phyloP scores from a whole-genome alignment of 1,284 basidiomycete species.

The Phlebopus sp. region DNA sequence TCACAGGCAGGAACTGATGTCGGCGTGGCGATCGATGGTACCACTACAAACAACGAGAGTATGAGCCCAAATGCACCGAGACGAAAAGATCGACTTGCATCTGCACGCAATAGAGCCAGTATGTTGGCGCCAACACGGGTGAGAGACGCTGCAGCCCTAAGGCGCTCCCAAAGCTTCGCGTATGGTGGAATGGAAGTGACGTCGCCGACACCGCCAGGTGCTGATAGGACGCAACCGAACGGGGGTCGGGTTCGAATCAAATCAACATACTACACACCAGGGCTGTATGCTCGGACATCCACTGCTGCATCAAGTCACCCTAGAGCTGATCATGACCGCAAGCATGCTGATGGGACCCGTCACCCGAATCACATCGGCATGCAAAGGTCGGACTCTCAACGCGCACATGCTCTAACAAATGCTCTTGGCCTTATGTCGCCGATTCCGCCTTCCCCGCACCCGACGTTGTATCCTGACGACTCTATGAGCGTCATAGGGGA shows the following conservation, averaged over 20 bases:
- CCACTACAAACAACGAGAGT: conserved; percentile 41
- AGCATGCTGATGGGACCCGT: conserved; percentile 28
- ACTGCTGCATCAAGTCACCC: conserved; percentile 35
- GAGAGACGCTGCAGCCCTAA: conserved; percentile 24
- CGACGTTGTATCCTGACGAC: conserved; percentile 68
- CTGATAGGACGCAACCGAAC: conserved; percentile 24
- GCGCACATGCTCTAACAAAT: conserved; percentile 49
- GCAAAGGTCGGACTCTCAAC: conserved; percentile 42
- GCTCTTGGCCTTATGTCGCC: conserved; percentile 53
- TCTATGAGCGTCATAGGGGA: conserved; percentile 59
- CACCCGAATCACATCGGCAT: conserved; percentile 29
- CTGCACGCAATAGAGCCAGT: conserved; percentile 34
- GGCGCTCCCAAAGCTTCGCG: conserved; percentile 42
- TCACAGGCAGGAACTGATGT: conserved; percentile 32
- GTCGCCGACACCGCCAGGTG: conserved; percentile 37
- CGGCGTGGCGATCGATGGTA: conserved; percentile 43
- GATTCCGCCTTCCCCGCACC: conserved; percentile 46
- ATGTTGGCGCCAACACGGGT: conserved; percentile 21
- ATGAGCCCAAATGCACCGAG: conserved; percentile 28
- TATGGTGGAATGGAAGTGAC: conserved; percentile 54
- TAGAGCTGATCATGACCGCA: conserved; percentile 31
- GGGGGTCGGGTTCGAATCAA: conserved; percentile 62
- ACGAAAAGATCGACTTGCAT: conserved; percentile 35
- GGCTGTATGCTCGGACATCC: conserved; percentile 53
- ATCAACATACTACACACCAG: conserved; percentile 61